A percentile compares a stretch with the other conserved stretches of the same genome.
phyloP scores from a whole-genome alignment of 495 filamentous ascomycete genomes.

The Saxophila tyrrhenica region DNA sequence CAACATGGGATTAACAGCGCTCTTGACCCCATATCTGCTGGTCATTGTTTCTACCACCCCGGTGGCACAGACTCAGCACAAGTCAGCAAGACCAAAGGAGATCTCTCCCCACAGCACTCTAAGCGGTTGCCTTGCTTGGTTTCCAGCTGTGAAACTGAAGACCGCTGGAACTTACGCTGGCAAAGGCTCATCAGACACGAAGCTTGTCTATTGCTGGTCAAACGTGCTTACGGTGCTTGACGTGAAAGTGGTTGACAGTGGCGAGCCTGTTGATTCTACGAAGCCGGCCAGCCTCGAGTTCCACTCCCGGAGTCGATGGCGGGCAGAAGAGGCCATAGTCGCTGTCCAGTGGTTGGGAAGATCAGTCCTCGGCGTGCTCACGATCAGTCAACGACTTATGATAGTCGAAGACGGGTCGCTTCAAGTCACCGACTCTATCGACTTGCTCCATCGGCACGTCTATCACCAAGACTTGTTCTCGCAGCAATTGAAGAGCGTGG shows the following conservation, averaged over 20 bases:
- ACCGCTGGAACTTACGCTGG: constrained; percentile 44
- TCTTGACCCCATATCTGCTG: constrained; percentile 89
- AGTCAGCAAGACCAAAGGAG: constrained; percentile 80
- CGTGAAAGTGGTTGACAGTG: constrained; percentile 55
- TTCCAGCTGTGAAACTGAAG: constrained; percentile 88
- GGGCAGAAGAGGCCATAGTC: constrained; percentile 88
- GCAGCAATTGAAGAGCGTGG: constrained; percentile 64
- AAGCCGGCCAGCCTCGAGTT: constrained; percentile 71
- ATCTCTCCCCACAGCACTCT: constrained; percentile 78
- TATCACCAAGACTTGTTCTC: constrained; percentile 86
- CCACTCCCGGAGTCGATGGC: constrained; percentile 76
- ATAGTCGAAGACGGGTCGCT: constrained; percentile 84
- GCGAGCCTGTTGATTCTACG: constrained; percentile 50
- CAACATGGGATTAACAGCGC: constrained; percentile 78
- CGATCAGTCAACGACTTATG: constrained; percentile 82
- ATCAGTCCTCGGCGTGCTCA: constrained; percentile 82
- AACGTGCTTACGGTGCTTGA: constrained; percentile 89
- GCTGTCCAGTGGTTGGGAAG: constrained; percentile 94
- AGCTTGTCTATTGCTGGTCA: constrained; percentile 97
- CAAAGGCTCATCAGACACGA: constrained; percentile 53
- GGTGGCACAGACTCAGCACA: constrained; percentile 89
- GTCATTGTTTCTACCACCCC: constrained; percentile 96
- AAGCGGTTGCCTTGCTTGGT: constrained; percentile 93
- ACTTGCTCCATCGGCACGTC: constrained; percentile 82
- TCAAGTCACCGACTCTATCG: constrained; percentile 85